Conservation (phyloP, 1,139 yeast species). For the Keqinozyma sinolaborantium region DNA sequence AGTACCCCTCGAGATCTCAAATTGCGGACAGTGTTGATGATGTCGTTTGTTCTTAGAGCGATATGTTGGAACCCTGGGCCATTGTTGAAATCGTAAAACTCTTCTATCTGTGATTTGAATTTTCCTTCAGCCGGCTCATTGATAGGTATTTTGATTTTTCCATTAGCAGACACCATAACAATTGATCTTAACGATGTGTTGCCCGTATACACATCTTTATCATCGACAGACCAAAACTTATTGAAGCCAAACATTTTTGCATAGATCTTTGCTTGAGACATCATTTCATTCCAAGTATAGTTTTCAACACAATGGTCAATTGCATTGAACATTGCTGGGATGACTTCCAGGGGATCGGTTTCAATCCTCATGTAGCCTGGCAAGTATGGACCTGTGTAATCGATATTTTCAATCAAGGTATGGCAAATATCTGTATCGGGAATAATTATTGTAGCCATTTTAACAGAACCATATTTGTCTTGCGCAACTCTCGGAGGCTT, state of each 20-base stretch:
- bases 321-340: slow-evolving; percentile 19
- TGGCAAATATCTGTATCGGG: slow-evolving; percentile 66
- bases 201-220: slow-evolving; percentile 63
- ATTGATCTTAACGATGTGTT: slow-evolving; percentile 67
- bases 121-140: slow-evolving; percentile 76
- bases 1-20: slow-evolving; percentile 63
- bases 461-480: slow-evolving; percentile 52
- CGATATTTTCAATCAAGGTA: slow-evolving; percentile 53
- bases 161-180: slow-evolving; percentile 72
- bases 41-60: slow-evolving; percentile 63
- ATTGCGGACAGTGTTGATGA: slow-evolving; percentile 51
- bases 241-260: slow-evolving; percentile 67
- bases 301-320: slow-evolving; percentile 84
- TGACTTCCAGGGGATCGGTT: not conserved
- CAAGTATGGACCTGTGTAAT: slow-evolving; percentile 47
- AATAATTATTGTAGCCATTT: slow-evolving; percentile 52
- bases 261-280: slow-evolving; percentile 53
- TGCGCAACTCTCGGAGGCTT: slow-evolving; percentile 31
- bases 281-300: slow-evolving; percentile 68
- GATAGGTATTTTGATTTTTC: slow-evolving; percentile 70
- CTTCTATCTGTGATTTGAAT: slow-evolving; percentile 75
- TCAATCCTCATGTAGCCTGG: slow-evolving; percentile 44
- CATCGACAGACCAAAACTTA: slow-evolving; percentile 82
- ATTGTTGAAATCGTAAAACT: slow-evolving; percentile 66
- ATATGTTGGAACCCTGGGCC: slow-evolving; percentile 87